phyloP scores from a whole-genome alignment of 495 filamentous ascomycete species.

The Chaetomidium leptoderma region DNA sequence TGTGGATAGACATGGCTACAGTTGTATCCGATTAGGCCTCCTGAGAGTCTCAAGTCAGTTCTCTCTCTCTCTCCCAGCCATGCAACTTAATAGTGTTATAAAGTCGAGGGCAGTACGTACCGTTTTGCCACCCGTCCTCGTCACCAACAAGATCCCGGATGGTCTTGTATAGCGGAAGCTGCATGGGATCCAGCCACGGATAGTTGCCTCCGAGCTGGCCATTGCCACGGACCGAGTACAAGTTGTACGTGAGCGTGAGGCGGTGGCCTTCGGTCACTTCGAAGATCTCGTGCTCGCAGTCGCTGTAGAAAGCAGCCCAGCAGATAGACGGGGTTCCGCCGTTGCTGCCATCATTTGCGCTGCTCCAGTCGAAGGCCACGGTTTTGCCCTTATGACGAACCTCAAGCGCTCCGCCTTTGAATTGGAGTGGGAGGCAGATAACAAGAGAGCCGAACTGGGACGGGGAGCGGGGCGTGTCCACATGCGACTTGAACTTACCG shows the following conservation, averaged over 20 bases:
- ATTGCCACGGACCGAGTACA: conserved; percentile 8
- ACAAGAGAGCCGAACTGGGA: conserved; percentile 55
- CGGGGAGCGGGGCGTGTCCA: conserved; percentile 50
- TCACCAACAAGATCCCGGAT: too few species aligned
- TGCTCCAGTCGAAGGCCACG: conserved; percentile 50
- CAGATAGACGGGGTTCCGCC: conserved; percentile 30
- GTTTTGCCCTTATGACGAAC: too few species aligned
- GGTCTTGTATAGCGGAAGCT: too few species aligned
- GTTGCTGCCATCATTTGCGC: not conserved
- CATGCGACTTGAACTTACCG: conserved; percentile 50
- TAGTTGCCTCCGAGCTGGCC: too few species aligned
- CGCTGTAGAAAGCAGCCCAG: conserved; percentile 61
- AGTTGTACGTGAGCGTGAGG: too few species aligned
- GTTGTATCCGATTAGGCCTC: conserved; percentile 12
- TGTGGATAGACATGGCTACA: conserved; percentile 20
- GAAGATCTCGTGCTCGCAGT: conserved; percentile 58
- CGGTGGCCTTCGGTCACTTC: conserved; percentile 46
- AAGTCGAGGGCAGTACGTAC: too few species aligned
- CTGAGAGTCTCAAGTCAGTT: too few species aligned
- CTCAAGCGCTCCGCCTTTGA: conserved; percentile 43
- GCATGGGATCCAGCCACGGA: too few species aligned
- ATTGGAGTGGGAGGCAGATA: conserved; percentile 46
- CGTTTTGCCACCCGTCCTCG: too few species aligned
- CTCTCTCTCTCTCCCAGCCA: too few species aligned
- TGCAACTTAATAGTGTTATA: too few species aligned